A percentile compares a stretch with the other conserved stretches of the same genome.
Conservation (phyloP, 2,329 filamentous ascomycete species). For the Sclerotinia subarctica region DNA sequence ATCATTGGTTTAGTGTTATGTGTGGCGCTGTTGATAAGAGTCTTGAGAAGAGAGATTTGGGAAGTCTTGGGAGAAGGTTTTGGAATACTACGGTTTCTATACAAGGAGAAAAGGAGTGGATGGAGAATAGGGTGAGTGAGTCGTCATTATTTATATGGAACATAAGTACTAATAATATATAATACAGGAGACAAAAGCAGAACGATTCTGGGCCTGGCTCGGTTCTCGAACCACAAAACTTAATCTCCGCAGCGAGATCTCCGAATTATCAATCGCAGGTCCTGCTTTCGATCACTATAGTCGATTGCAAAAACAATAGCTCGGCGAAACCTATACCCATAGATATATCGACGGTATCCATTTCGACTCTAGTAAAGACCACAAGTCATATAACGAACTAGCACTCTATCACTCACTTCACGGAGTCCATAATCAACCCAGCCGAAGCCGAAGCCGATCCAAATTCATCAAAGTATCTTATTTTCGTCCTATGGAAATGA, state of each 20-base stretch:
- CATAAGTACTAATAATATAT: background rate
- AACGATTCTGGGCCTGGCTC: background rate
- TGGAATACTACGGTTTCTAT: background rate
- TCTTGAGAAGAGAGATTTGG: background rate
- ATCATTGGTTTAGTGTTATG: background rate
- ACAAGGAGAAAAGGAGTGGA: background rate
- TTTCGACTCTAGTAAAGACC: background rate
- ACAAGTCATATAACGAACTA: background rate
- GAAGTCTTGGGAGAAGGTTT: background rate
- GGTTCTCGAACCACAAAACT: background rate
- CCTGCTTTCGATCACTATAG: background rate
- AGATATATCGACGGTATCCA: background rate
- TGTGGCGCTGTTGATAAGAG: background rate
- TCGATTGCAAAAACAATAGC: background rate
- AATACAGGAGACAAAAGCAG: background rate
- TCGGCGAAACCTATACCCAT: too few species aligned
- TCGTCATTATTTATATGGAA: too few species aligned
- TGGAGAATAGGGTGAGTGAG: background rate
- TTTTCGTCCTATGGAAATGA: background rate
- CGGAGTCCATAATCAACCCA: background rate
- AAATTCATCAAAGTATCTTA: background rate
- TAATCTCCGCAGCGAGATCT: background rate
- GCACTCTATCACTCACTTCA: background rate
- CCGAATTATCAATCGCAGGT: background rate
- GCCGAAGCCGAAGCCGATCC: background rate